Conservation (phyloP, 352 stramenopile genomes). For the Elongisporangium prolatum region DNA sequence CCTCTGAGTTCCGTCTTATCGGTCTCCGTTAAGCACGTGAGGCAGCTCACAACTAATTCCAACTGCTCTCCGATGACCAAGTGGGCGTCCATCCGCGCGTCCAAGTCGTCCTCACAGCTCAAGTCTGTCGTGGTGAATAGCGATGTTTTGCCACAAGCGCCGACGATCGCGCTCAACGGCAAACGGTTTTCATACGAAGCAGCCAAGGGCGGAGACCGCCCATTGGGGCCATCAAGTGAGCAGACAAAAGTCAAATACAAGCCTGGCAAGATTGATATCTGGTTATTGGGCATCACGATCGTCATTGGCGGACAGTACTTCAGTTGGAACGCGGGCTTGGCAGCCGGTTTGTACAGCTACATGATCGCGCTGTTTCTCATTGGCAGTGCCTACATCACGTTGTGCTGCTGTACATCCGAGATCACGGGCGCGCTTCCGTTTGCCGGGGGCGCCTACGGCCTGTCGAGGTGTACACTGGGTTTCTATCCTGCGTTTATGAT, state of each 20-base stretch:
- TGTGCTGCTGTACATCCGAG: slow-evolving; percentile 28
- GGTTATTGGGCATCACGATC: slow-evolving; percentile 26
- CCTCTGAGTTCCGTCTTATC: too few species aligned
- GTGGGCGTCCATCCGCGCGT: too few species aligned
- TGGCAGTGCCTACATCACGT: slow-evolving; percentile 21
- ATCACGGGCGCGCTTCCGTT: slow-evolving; percentile 25
- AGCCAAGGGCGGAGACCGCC: neutral
- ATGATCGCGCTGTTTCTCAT: slow-evolving; percentile 21
- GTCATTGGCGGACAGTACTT: slow-evolving; percentile 43
- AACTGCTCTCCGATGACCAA: too few species aligned
- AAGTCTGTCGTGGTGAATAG: slow-evolving; percentile 5
- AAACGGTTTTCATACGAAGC: slow-evolving; percentile 8
- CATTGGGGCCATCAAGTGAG: neutral
- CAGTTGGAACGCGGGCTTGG: slow-evolving; percentile 29
- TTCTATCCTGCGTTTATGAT: slow-evolving; percentile 35
- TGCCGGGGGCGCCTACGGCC: slow-evolving; percentile 26
- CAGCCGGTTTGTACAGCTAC: slow-evolving; percentile 25
- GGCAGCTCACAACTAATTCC: too few species aligned
- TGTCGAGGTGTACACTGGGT: slow-evolving; percentile 25
- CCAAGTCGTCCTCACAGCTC: neutral
- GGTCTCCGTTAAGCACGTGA: too few species aligned
- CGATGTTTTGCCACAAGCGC: neutral
- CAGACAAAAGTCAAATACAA: slow-evolving; percentile 10
- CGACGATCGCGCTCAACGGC: slow-evolving; percentile 4
- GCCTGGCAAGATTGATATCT: slow-evolving; percentile 19